A percentile compares a stretch with the other conserved stretches of the same genome.
Conservation (phyloP, 2,329 filamentous ascomycete species). For the Colletotrichum sp. region DNA sequence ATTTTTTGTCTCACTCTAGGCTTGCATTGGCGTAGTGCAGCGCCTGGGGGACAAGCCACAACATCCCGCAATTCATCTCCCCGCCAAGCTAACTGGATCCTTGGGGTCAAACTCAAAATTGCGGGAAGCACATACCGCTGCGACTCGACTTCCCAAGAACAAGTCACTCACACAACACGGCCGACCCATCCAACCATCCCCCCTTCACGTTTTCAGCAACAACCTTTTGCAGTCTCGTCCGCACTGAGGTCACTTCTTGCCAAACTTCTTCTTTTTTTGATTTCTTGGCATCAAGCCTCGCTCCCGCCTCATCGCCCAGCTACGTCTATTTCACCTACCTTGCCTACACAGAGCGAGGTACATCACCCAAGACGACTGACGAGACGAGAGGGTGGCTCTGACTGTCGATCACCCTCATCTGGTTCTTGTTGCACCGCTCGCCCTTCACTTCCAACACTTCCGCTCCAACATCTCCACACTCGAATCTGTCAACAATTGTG, state of each 20-base stretch:
- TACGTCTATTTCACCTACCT: background rate
- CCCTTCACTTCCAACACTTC: background rate
- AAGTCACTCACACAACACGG: background rate
- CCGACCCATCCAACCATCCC: background rate
- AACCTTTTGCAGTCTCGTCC: background rate
- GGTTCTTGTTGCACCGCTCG: background rate
- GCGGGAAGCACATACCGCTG: background rate
- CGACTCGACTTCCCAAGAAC: background rate
- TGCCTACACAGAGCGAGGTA: background rate
- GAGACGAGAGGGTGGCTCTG: background rate
- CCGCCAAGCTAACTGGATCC: background rate
- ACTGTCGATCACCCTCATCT: background rate
- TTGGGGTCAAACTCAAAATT: background rate
- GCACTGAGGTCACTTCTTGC: background rate
- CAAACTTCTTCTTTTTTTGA: background rate
- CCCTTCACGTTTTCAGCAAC: background rate
- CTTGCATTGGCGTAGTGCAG: background rate
- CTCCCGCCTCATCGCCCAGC: background rate
- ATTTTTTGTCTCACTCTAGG: background rate
- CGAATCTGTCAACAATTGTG: background rate
- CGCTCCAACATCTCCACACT: background rate
- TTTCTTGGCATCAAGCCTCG: conserved; percentile 2
- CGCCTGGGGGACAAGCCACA: background rate
- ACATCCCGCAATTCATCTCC: background rate
- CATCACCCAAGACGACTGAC: background rate